These are phyloP conservation scores for Linaria vulgaris DNA, from an alignment of 257 asterid genomes.

Conservation along the genomic window DNA sequence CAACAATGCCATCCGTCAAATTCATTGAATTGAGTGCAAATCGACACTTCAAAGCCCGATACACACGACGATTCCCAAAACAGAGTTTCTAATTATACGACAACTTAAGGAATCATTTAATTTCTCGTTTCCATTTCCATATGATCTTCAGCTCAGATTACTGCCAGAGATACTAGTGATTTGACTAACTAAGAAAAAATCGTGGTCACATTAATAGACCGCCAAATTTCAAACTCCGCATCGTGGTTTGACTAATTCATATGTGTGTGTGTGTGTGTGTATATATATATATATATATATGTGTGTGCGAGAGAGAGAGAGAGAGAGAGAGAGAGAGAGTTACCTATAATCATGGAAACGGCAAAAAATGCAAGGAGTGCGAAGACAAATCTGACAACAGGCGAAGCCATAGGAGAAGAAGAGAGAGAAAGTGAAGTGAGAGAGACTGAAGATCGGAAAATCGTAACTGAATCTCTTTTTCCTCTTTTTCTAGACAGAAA, in stretches of 20 bases:
- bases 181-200: too few relatives aligned
- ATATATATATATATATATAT: too few relatives aligned
- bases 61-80: neutral
- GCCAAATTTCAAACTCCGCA: too few relatives aligned
- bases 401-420: slow-evolving; percentile 33
- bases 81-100: neutral
- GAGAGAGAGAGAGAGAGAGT: slow-evolving; percentile 4
- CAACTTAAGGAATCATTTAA: neutral
- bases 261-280: neutral
- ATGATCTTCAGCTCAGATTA: too few relatives aligned
- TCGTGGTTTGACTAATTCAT: neutral
- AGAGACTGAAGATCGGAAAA: too few relatives aligned
- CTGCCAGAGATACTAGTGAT: too few relatives aligned
- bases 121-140: too few relatives aligned
- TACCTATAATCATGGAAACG: slow-evolving; percentile 77
- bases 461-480: too few relatives aligned
- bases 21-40: too few relatives aligned
- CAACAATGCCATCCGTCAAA: neutral
- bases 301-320: slow-evolving; percentile 1
- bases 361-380: slow-evolving; percentile 74
- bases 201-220: too few relatives aligned
- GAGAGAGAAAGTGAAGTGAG: neutral
- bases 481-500: too few relatives aligned
- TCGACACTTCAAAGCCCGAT: too few relatives aligned
- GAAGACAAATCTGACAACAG: slow-evolving; percentile 42